phyloP scores from a whole-genome alignment of 176 grass and related monocot species.

The Dactylis glomerata region DNA sequence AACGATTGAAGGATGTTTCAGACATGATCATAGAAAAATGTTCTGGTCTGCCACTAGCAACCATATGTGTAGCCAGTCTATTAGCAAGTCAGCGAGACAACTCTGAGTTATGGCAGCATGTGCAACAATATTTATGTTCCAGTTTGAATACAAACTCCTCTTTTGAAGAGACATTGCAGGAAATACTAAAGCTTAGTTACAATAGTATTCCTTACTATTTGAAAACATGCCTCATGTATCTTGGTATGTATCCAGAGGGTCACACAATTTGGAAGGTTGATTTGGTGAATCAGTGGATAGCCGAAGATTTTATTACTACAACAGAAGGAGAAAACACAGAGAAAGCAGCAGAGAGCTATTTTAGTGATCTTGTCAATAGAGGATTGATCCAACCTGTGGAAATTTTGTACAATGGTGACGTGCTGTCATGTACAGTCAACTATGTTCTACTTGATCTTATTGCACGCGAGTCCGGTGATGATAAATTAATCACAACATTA shows the following conservation, averaged over 20 bases:
- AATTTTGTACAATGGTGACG: not conserved
- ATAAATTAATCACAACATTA: not conserved
- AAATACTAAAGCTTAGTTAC: not conserved
- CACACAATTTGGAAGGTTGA: not conserved
- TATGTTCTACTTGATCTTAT: not conserved
- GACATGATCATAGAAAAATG: not conserved
- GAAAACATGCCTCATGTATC: not conserved
- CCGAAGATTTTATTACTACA: not conserved
- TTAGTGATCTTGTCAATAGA: not conserved
- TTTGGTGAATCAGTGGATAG: not conserved
- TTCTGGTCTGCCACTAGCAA: slow-evolving; percentile 9
- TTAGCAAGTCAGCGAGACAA: not conserved
- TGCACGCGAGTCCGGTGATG: not conserved
- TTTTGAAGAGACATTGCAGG: not conserved
- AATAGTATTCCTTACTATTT: not conserved
- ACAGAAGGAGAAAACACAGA: not conserved
- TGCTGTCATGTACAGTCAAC: not conserved
- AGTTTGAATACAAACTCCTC: not conserved
- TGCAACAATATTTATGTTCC: not conserved
- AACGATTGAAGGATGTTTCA: not conserved
- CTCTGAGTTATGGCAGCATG: not conserved
- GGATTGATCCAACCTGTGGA: not conserved
- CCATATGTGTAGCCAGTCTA: not conserved
- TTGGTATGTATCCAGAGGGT: not conserved
- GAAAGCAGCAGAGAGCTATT: not conserved